Conservation (phyloP, 163 green algal species). For the Chlorella variabilis region DNA sequence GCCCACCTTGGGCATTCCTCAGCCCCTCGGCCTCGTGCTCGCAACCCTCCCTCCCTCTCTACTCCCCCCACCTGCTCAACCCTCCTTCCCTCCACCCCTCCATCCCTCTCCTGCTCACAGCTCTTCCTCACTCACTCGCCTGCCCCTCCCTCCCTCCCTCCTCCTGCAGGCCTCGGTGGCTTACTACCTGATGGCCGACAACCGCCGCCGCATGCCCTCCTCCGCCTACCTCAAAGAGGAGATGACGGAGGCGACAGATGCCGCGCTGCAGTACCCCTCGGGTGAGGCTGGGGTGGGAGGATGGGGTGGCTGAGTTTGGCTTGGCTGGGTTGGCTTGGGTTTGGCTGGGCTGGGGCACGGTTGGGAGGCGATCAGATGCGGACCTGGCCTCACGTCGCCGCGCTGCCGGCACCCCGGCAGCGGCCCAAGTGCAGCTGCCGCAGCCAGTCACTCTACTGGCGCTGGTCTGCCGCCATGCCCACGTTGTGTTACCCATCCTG, state of each 20-base stretch:
- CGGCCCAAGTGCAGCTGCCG: too few species aligned
- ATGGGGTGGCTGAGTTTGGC: too few species aligned
- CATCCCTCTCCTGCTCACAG: too few species aligned
- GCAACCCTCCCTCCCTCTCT: too few species aligned
- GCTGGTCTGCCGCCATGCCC: constrained; percentile 11
- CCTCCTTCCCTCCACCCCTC: too few species aligned
- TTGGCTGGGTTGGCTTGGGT: not conserved
- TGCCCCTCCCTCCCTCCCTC: too few species aligned
- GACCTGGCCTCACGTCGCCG: constrained; percentile 6
- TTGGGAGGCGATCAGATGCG: not conserved
- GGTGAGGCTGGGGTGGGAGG: not conserved
- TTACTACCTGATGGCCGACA: constrained; percentile 97
- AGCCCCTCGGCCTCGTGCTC: too few species aligned
- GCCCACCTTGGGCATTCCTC: too few species aligned
- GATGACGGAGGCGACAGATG: constrained; percentile 64
- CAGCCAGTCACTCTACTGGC: too few species aligned
- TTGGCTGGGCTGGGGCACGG: not conserved
- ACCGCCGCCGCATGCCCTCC: constrained; percentile 72
- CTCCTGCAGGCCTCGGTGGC: constrained; percentile 93
- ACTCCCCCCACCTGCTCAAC: too few species aligned
- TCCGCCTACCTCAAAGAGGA: constrained; percentile 81
- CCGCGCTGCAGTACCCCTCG: constrained; percentile 35
- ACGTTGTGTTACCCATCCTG: not conserved
- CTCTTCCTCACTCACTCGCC: too few species aligned
- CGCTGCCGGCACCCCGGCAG: too few species aligned